Base-by-base conservation (phyloP, 148 eudicot genomes). In the Agrostemma githago region DNA sequence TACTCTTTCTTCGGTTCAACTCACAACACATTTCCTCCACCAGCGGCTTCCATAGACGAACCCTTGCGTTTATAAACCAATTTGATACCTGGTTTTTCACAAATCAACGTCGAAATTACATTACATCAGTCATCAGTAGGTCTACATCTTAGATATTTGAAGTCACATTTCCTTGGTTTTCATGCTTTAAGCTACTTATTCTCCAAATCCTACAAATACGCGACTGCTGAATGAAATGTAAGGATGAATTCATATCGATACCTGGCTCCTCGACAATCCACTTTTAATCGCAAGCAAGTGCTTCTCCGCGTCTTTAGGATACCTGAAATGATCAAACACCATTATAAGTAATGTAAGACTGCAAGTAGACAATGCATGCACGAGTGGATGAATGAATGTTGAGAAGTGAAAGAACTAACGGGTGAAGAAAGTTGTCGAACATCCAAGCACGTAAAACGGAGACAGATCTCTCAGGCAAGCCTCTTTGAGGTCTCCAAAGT, bases 391-490 rank as follows among this genome's bases (percentile, higher is more conserved):
- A 6, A 37, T 16, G 11, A 65, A 4, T 7, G 14, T 2, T 6
- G 44, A 42, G 20, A 37, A 67, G 68, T 20, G 62, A 68, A 51
- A 17, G 12, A 72, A 80, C 90, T 87, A 70, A 93, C 98, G 98
- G 98, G 80, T 88, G 98, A 70, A 93, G 97, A 76, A 93, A 93
- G 83, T 93, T 93, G 68, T 93, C 97, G 75, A 93, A 93, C 98
- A 93, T 93, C 98, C 98, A 93, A 19, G 92, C 92, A 8, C 98
- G 80, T 64, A 93, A 82, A 72, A 91, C 91, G 0, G 98, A 93
- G 80, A 93, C 98, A 40, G 98, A 91, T 88, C 85, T 84, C 82
- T 93, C 98, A 0, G 98, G 98, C 82, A 93, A 81, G 67, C 98
- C 98, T 89, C 98, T 87, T 65, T 93, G 97, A 38, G 98, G 98